Evolutionary conservation across 1,284 basidiomycete species (phyloP).

Genomic region (Ustilago curta): DNA sequence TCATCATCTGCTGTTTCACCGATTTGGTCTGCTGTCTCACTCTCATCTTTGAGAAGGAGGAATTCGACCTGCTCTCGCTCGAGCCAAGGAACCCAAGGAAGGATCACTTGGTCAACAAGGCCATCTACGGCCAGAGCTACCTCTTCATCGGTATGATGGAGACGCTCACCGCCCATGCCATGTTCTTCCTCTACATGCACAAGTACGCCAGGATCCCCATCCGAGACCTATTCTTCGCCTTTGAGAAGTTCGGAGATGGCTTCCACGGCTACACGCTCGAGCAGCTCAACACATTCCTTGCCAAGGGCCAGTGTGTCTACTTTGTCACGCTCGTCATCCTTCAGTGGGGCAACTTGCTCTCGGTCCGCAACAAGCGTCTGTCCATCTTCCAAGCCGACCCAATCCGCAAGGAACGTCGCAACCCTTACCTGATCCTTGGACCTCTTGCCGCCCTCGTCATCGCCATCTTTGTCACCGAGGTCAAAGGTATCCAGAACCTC

Average conservation of each 20-base stretch:
- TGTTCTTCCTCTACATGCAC: slow-evolving; percentile 73
- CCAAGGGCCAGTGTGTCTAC: slow-evolving; percentile 67
- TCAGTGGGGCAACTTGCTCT: slow-evolving; percentile 73
- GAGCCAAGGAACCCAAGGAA: slow-evolving; percentile 52
- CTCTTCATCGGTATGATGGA: slow-evolving; percentile 76
- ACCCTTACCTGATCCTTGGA: slow-evolving; percentile 52
- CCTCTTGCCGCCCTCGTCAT: slow-evolving; percentile 46
- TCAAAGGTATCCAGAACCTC: slow-evolving; percentile 47
- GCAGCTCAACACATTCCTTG: slow-evolving; percentile 70
- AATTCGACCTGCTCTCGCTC: slow-evolving; percentile 73
- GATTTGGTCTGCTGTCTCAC: slow-evolving; percentile 73
- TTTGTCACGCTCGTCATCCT: slow-evolving; percentile 78
- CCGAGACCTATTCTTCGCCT: slow-evolving; percentile 40
- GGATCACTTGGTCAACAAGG: slow-evolving; percentile 71
- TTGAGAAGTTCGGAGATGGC: slow-evolving; percentile 67
- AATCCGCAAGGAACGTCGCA: slow-evolving; percentile 36
- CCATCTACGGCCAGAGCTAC: slow-evolving; percentile 77
- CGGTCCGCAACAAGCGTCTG: slow-evolving; percentile 73
- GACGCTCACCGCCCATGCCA: slow-evolving; percentile 71
- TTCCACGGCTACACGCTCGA: slow-evolving; percentile 72
- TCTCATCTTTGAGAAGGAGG: slow-evolving; percentile 75
- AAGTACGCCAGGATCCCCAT: slow-evolving; percentile 70
- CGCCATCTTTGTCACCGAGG: slow-evolving; percentile 58
- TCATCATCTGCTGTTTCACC: slow-evolving; percentile 72
- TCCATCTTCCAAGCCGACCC: slow-evolving; percentile 67